These are phyloP conservation scores for Sonneratia caseolaris DNA, from an alignment of 345 rosid genomes.

Conservation along the genomic window DNA sequence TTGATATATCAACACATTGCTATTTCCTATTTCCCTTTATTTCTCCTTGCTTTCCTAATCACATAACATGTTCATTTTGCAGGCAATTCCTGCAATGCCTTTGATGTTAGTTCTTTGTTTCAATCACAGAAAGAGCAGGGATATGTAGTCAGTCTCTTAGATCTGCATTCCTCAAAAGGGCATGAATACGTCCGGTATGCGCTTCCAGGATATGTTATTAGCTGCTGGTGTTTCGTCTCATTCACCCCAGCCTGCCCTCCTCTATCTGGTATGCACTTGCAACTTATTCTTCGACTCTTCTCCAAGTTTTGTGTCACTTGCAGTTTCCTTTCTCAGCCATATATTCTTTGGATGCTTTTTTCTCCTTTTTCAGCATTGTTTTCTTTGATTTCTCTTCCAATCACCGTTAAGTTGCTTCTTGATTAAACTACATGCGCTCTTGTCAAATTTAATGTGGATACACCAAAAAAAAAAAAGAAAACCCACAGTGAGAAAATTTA, in stretches of 20 bases:
- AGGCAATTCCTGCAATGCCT: slow-evolving; percentile 98
- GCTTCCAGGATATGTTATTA: slow-evolving; percentile 78
- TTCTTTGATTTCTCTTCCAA: background rate
- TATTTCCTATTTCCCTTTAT: background rate
- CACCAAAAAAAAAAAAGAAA: too few species aligned
- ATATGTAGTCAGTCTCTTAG: slow-evolving; percentile 48
- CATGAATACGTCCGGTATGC: slow-evolving; percentile 87
- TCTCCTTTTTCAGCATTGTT: slow-evolving; percentile 2
- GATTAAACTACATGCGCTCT: too few species aligned
- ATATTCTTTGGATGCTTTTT: background rate
- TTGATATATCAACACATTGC: background rate
- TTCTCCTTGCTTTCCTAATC: background rate
- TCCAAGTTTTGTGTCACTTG: background rate
- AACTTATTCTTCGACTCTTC: background rate
- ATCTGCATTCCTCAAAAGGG: slow-evolving; percentile 61
- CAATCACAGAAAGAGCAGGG: slow-evolving; percentile 77
- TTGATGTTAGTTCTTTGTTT: slow-evolving; percentile 79
- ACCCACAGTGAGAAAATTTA: too few species aligned
- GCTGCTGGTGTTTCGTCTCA: slow-evolving; percentile 79
- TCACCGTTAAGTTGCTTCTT: background rate
- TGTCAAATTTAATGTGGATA: too few species aligned
- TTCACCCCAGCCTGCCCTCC: slow-evolving; percentile 90
- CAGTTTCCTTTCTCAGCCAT: background rate
- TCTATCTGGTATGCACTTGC: slow-evolving; percentile 60
- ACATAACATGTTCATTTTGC: slow-evolving; percentile 15